Evolutionary conservation across 2,329 filamentous ascomycete genomes (phyloP).

Genomic region (Diaporthe amygdali): DNA sequence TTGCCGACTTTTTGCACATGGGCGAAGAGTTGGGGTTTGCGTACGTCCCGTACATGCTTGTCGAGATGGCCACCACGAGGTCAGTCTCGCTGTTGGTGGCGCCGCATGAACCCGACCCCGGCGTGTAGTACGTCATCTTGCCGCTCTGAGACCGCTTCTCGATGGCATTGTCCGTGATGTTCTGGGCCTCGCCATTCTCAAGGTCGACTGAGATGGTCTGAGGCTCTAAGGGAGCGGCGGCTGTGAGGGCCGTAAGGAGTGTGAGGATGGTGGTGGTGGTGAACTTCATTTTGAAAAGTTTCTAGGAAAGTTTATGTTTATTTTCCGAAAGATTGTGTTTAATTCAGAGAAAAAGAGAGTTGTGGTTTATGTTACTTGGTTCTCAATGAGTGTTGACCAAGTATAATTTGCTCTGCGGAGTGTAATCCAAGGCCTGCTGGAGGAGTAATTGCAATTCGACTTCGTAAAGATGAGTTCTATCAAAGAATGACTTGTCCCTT

Average conservation of each 20-base stretch:
- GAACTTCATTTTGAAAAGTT: not conserved
- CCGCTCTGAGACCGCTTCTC: not conserved
- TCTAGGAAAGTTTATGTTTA: not conserved
- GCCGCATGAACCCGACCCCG: conserved; percentile 11
- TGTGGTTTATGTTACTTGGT: not conserved
- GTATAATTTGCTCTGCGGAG: not conserved
- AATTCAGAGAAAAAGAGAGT: not conserved
- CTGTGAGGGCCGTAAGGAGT: not conserved
- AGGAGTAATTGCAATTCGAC: not conserved
- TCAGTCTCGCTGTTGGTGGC: conserved; percentile 1
- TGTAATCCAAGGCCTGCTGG: not conserved
- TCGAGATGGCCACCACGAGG: conserved; percentile 14
- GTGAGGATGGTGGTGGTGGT: not conserved
- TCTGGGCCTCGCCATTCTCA: not conserved
- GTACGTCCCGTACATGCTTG: conserved; percentile 6
- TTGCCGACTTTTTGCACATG: conserved; percentile 4
- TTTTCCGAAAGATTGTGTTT: not conserved
- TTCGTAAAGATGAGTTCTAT: not conserved
- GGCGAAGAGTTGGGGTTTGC: conserved; percentile 21
- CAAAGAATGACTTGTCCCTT: not conserved
- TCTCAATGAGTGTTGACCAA: not conserved
- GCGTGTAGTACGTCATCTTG: conserved; percentile 23
- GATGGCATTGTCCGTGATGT: not conserved
- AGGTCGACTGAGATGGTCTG: not conserved
- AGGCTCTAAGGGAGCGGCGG: not conserved